These are phyloP conservation scores for Lojkania enalia DNA, from an alignment of 2,329 filamentous ascomycete species.

Conservation along the genomic window DNA sequence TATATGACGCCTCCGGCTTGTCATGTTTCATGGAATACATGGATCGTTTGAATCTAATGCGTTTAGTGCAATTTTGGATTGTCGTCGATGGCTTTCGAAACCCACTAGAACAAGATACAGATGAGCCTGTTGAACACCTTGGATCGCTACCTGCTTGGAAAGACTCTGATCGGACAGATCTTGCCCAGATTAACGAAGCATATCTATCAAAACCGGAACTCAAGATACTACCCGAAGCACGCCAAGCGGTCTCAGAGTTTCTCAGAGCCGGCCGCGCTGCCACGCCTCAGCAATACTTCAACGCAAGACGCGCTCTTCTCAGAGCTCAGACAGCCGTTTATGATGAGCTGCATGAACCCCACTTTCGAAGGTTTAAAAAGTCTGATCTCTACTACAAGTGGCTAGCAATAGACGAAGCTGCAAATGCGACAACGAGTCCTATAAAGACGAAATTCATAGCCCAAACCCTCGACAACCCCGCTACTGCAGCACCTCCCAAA, in stretches of 20 bases:
- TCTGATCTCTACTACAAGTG: constrained; percentile 97
- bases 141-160: constrained; percentile 65
- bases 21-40: constrained; percentile 99
- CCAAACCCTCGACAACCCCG: constrained; percentile 30
- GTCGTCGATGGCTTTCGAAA: constrained; percentile 96
- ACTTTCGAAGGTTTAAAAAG: constrained; percentile 85
- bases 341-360: constrained; percentile 77
- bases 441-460: constrained; percentile 30
- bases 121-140: constrained; percentile 65
- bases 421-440: constrained; percentile 36
- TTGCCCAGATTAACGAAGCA: constrained; percentile 87
- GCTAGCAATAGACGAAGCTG: constrained; percentile 78
- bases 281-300: constrained; percentile 78
- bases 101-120: constrained; percentile 83
- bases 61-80: constrained; percentile 95
- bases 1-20: constrained; percentile 84
- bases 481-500: constrained; percentile 35
- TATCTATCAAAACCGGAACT: constrained; percentile 85
- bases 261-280: constrained; percentile 76
- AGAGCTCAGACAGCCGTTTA: constrained; percentile 80
- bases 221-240: constrained; percentile 71
- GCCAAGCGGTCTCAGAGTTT: constrained; percentile 73
- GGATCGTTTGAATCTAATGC: constrained; percentile 86
- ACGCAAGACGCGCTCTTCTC: constrained; percentile 79
- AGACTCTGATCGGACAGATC: constrained; percentile 80